Percentiles rank a stretch among this genome's conserved stretches.
Conservation (phyloP, 331 rosid genomes). For the Rosa hybrid region DNA sequence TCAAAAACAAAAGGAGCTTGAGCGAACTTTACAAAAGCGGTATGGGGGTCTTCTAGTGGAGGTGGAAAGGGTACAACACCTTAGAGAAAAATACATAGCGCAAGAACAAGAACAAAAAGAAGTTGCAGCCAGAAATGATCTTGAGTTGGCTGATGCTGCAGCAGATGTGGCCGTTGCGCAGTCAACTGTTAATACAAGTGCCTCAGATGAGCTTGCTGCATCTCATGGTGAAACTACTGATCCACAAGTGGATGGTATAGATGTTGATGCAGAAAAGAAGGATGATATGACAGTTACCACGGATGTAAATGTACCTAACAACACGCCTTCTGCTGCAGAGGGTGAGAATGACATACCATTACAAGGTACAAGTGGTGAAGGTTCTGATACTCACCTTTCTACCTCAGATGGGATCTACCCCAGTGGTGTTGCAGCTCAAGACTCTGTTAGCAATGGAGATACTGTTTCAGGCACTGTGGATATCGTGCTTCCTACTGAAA, state of each 20-base stretch:
- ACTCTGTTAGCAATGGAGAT: conserved; percentile 9
- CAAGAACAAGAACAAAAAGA: conserved; percentile 56
- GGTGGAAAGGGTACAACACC: conserved; percentile 49
- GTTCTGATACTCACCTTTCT: conserved; percentile 19
- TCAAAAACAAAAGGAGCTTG: conserved; percentile 85
- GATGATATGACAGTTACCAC: conserved; percentile 7
- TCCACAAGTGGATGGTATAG: conserved; percentile 32
- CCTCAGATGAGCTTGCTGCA: conserved; percentile 37
- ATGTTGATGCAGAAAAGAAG: conserved; percentile 3
- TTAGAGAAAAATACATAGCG: conserved; percentile 45
- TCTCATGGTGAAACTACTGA: conserved; percentile 35
- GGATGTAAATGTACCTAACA: conserved; percentile 32
- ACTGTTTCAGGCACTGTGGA: conserved; percentile 9
- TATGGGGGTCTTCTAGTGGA: conserved; percentile 66
- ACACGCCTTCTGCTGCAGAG: conserved; percentile 24
- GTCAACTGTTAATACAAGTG: conserved; percentile 28
- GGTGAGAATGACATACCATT: conserved; percentile 21
- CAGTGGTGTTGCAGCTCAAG: conserved; percentile 9
- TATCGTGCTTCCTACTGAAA: conserved; percentile 23
- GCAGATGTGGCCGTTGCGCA: conserved; percentile 29
- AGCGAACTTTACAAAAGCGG: conserved; percentile 63
- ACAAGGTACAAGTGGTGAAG: neutral
- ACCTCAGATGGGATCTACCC: conserved; percentile 16
- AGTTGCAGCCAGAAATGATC: conserved; percentile 43
- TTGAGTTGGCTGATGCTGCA: conserved; percentile 42